phyloP scores from a whole-genome alignment of 768 basidiomycete species.

The Auricularia sp. region DNA sequence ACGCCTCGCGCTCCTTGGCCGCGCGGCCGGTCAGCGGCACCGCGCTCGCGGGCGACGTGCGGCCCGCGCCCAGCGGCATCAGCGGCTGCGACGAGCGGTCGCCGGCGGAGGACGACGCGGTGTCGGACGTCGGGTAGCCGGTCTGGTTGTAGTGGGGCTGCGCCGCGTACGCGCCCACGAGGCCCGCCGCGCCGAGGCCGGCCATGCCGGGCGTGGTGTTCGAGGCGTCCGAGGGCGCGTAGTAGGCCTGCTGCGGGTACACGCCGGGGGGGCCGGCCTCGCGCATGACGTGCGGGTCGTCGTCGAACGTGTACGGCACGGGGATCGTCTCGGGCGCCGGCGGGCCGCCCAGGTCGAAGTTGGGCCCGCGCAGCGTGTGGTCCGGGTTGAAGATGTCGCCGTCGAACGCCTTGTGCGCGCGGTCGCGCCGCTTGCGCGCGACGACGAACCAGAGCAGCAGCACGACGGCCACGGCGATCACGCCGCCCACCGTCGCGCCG shows the following conservation, averaged over 20 bases:
- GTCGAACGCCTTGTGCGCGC: background rate
- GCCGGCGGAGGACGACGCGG: background rate
- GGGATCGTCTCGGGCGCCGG: background rate
- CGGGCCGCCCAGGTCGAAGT: background rate
- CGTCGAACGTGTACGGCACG: background rate
- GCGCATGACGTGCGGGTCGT: background rate
- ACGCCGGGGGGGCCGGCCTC: background rate
- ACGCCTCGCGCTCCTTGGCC: slow-evolving; percentile 1
- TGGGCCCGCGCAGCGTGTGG: background rate
- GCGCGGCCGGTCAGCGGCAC: background rate
- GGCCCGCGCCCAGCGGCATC: background rate
- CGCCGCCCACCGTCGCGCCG: background rate
- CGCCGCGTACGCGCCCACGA: slow-evolving; percentile 1
- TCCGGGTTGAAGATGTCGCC: background rate
- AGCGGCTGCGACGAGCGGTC: background rate
- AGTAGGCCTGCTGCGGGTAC: background rate
- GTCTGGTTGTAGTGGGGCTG: background rate
- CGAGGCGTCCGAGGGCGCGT: background rate
- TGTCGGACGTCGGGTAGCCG: background rate
- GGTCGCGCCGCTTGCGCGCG: background rate
- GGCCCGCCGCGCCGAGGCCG: slow-evolving; percentile 1
- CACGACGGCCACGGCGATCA: background rate
- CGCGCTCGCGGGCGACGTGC: background rate
- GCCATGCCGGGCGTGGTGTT: slow-evolving; percentile 5
- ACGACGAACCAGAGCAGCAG: background rate